Conservation (phyloP, 2,329 filamentous ascomycete genomes). For the Exophiala sp. region DNA sequence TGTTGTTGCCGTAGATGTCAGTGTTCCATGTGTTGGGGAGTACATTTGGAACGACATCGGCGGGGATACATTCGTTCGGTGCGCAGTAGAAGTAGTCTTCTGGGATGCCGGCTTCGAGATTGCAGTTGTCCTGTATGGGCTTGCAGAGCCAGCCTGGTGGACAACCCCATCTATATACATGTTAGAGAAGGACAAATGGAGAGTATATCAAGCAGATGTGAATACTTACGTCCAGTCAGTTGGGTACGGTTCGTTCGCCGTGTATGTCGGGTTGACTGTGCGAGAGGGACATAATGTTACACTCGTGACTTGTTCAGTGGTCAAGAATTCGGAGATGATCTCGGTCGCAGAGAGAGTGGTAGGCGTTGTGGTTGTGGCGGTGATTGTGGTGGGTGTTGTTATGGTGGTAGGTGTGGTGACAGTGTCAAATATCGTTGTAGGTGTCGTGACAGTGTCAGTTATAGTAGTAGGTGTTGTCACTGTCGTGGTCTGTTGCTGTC, state of each 20-base stretch:
- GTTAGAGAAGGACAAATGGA: neutral
- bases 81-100: conserved; percentile 38
- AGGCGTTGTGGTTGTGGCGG: neutral
- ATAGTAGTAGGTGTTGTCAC: conserved; percentile 17
- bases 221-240: conserved; percentile 29
- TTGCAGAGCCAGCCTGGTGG: conserved; percentile 42
- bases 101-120: conserved; percentile 41
- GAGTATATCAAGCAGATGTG: neutral
- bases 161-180: conserved; percentile 41
- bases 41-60: conserved; percentile 30
- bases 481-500: conserved; percentile 12
- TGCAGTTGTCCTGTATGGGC: conserved; percentile 38
- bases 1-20: conserved; percentile 24
- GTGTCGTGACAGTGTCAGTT: conserved; percentile 4
- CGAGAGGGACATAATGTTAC: conserved; percentile 32
- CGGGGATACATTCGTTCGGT: conserved; percentile 39
- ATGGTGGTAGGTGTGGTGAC: neutral
- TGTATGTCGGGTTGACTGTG: conserved; percentile 33
- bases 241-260: conserved; percentile 28
- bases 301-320: conserved; percentile 15
- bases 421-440: neutral
- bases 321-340: conserved; percentile 10
- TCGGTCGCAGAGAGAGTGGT: conserved; percentile 5
- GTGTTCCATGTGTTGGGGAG: conserved; percentile 29
- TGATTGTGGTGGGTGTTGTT: neutral